phyloP scores from a whole-genome alignment of 2,329 filamentous ascomycete genomes.

The Ceratocystis variospora region DNA sequence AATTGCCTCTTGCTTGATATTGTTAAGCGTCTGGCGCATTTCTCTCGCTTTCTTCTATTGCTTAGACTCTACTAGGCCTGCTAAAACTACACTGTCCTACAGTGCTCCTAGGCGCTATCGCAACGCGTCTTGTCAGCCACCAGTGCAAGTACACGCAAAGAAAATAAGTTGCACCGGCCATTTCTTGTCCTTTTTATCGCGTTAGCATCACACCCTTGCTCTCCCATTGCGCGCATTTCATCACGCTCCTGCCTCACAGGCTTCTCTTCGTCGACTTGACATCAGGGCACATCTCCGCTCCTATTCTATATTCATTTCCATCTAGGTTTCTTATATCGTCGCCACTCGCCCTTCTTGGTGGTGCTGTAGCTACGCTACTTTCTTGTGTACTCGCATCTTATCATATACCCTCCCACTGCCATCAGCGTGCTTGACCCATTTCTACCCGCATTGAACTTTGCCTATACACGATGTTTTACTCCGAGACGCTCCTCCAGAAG shows the following conservation, averaged over 20 bases:
- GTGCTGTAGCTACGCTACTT: neutral
- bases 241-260: neutral
- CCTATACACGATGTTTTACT: slow-evolving; percentile 74
- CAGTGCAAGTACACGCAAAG: neutral
- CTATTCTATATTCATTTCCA: neutral
- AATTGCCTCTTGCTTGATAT: neutral
- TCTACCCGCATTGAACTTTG: neutral
- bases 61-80: neutral
- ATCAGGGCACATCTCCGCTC: too few relatives aligned
- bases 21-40: neutral
- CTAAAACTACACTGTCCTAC: neutral
- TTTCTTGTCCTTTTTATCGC: slow-evolving; percentile 2
- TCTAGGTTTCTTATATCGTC: neutral
- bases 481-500: slow-evolving; percentile 88
- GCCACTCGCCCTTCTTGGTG: neutral
- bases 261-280: neutral
- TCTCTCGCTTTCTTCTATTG: neutral
- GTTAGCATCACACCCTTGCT: neutral
- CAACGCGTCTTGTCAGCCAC: slow-evolving; percentile 12
- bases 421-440: neutral
- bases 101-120: neutral
- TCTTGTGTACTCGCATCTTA: slow-evolving; percentile 1
- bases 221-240: slow-evolving; percentile 4
- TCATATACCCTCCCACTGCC: neutral
- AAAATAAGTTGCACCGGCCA: neutral